A percentile compares a stretch with the other conserved stretches of the same genome.
These are phyloP conservation scores for Haplosporangium sp. DNA, from an alignment of 371 early-diverging fungal genomes.

Conservation along the genomic window DNA sequence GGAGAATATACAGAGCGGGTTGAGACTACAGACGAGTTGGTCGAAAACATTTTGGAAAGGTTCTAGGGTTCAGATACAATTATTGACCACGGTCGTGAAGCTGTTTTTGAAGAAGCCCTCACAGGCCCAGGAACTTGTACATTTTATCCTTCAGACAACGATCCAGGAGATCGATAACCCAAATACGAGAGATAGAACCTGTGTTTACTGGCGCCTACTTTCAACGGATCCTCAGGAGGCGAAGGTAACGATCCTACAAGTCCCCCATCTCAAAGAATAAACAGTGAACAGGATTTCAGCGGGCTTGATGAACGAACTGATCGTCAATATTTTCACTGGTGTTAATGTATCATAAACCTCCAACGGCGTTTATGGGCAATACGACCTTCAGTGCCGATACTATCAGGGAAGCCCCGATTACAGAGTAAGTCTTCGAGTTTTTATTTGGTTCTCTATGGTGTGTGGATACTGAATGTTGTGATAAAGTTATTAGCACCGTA, in stretches of 20 bases:
- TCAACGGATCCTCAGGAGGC: slow-evolving; percentile 88
- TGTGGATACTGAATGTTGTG: background rate
- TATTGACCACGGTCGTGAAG: slow-evolving; percentile 95
- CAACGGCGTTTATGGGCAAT: slow-evolving; percentile 81
- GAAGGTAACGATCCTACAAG: slow-evolving; percentile 83
- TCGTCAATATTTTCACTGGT: slow-evolving; percentile 88
- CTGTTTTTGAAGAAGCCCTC: slow-evolving; percentile 92
- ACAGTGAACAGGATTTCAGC: slow-evolving; percentile 61
- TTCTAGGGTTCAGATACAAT: slow-evolving; percentile 87
- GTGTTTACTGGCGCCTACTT: slow-evolving; percentile 95
- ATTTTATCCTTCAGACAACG: slow-evolving; percentile 89
- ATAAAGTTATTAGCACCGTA: background rate
- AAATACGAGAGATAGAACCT: slow-evolving; percentile 96
- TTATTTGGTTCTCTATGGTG: no score
- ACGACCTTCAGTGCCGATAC: slow-evolving; percentile 70
- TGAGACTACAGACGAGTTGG: slow-evolving; percentile 84
- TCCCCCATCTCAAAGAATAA: slow-evolving; percentile 86
- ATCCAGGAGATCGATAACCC: slow-evolving; percentile 95
- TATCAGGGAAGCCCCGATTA: slow-evolving; percentile 58
- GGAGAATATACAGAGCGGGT: slow-evolving; percentile 96
- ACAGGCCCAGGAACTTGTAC: slow-evolving; percentile 91
- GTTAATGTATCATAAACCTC: slow-evolving; percentile 94
- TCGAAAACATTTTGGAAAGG: slow-evolving; percentile 79
- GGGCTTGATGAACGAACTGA: slow-evolving; percentile 84
- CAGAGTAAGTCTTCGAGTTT: slow-evolving; percentile 64